phyloP scores from a whole-genome alignment of 768 basidiomycete species.

The Pleurotus eryngii region DNA sequence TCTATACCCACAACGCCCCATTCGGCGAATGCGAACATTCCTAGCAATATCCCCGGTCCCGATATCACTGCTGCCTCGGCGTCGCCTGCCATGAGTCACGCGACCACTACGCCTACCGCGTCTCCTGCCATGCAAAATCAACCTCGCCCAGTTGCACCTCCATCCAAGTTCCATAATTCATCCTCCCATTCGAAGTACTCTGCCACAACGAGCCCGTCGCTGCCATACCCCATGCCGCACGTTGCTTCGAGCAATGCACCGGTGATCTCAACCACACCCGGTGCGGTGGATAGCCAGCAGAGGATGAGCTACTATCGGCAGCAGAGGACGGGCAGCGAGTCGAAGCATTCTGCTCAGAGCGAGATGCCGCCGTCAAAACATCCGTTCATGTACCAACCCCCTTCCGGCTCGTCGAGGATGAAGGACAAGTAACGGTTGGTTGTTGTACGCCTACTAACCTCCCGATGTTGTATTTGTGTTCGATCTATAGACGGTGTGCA shows the following conservation, averaged over 20 bases:
- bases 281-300: slow-evolving; percentile 34
- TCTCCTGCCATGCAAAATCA: slow-evolving; percentile 51
- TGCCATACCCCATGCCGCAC: slow-evolving; percentile 75
- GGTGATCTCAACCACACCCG: slow-evolving; percentile 37
- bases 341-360: slow-evolving; percentile 3
- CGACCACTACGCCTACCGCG: slow-evolving; percentile 43
- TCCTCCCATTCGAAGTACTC: slow-evolving; percentile 22
- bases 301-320: slow-evolving; percentile 54
- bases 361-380: slow-evolving; percentile 25
- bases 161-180: slow-evolving; percentile 13
- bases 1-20: slow-evolving; percentile 31
- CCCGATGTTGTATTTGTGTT: neutral
- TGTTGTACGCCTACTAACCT: neutral
- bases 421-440: neutral
- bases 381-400: slow-evolving; percentile 46
- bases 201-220: slow-evolving; percentile 22
- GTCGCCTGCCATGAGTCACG: slow-evolving; percentile 32
- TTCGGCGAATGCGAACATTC: slow-evolving; percentile 23
- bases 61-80: slow-evolving; percentile 16
- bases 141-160: slow-evolving; percentile 30
- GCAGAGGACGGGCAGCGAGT: slow-evolving; percentile 29
- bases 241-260: slow-evolving; percentile 62
- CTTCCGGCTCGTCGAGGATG: slow-evolving; percentile 22
- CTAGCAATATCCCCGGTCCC: slow-evolving; percentile 17
- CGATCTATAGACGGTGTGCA: neutral